Base-by-base conservation (phyloP, 1,284 basidiomycete genomes). In the Phenoliferia sp. region DNA sequence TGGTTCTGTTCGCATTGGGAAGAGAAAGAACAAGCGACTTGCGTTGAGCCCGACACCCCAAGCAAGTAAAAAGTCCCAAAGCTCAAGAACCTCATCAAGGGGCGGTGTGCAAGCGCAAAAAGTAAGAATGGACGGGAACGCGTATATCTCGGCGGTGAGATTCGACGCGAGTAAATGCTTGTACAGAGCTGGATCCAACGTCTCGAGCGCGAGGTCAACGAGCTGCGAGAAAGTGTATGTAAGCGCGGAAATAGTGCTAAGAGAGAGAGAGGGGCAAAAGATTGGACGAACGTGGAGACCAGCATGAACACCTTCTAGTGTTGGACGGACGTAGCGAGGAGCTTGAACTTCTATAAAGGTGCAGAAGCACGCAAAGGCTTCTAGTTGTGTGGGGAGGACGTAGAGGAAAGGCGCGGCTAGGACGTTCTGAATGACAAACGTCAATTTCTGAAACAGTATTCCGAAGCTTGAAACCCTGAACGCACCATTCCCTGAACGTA, bases 41-140 rank as follows among this genome's bases (percentile, higher is more conserved):
- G 28, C 88, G 77, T 98, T 98, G 32, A 98, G 83, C 77, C 98
- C 95, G 9, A 94, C 90, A 17, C 95, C 95, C 76, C 94, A 98
- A 1, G 94, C 92, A 34, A 98, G 85, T 17, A 99, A 84, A 78
- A 98, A 99, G 80, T 99, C 95, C 95, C 95, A 99, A 60, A 99
- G 82, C 74, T 89, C 88, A 22, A 98, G 83, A 16, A 97, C 94
- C 81, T 98, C 90, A 76, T 93, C 90, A 1, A 99, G 83, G 0
- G 95, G 95, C 2, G 94, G 94, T 19, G 95, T 98, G 76, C 94
- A 96, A 15, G 94, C 95, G 78, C 94, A 97, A 33, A 98, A 81
- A 0, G 95, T 99, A 69, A 99, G 84, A 31, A 98, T 87, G 64
- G 94, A 96, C 58, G 95, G 92, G 76, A 99, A 98, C 1, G 94